Conservation (phyloP, 352 stramenopile genomes). For the Aphanomyces stellatus region DNA sequence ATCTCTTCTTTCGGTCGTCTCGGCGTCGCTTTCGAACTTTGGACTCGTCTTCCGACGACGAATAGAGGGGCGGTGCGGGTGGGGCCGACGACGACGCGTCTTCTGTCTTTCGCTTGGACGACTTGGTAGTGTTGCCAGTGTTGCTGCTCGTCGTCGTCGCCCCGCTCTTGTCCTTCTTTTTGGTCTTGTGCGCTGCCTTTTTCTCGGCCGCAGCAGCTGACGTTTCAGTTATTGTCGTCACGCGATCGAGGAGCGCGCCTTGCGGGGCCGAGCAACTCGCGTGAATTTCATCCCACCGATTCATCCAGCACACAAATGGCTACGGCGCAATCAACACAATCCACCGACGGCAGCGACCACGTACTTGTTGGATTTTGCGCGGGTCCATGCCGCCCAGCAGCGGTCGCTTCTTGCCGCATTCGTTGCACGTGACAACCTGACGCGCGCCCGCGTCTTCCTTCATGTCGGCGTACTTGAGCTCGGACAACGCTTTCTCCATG, state of each 20-base stretch:
- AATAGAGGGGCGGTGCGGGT: conserved; percentile 14
- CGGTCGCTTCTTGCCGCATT: conserved; percentile 64
- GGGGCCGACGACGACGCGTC: neutral
- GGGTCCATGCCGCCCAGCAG: conserved; percentile 70
- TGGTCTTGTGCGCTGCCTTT: neutral
- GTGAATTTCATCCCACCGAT: conserved; percentile 63
- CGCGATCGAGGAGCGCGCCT: conserved; percentile 23
- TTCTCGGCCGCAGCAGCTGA: neutral
- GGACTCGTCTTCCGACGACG: conserved; percentile 10
- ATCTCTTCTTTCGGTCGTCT: no score
- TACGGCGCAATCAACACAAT: conserved; percentile 19
- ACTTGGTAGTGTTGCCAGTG: neutral
- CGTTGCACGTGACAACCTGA: conserved; percentile 57
- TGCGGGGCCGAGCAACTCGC: conserved; percentile 70
- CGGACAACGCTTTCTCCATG: conserved; percentile 57
- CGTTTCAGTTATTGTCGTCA: neutral
- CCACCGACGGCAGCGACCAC: no score
- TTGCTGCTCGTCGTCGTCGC: neutral
- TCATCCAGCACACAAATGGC: conserved; percentile 82
- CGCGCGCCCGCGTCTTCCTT: conserved; percentile 57
- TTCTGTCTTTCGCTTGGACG: neutral
- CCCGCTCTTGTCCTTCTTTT: neutral
- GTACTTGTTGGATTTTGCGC: conserved; percentile 34
- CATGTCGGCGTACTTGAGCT: conserved; percentile 53
- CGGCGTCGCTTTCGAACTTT: neutral